Evolutionary conservation across 1,284 basidiomycete species (phyloP).

Genomic region (Agaricales sp.): DNA sequence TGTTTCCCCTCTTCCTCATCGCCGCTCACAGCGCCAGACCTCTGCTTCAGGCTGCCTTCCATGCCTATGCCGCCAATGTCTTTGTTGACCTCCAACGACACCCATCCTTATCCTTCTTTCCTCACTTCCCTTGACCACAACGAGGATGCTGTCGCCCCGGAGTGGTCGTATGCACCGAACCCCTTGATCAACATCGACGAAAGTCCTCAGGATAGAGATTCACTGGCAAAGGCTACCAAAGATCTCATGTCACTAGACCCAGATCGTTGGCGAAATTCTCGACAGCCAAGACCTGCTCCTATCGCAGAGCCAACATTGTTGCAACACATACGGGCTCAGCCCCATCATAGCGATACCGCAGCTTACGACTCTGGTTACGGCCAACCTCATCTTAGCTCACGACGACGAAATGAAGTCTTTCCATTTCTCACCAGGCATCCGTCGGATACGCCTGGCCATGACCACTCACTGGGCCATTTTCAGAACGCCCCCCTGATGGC

Average conservation of each 20-base stretch:
- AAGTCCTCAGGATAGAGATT: slow-evolving; percentile 35
- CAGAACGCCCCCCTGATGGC: not conserved
- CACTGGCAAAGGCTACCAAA: slow-evolving; percentile 62
- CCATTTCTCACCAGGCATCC: not conserved
- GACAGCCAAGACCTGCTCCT: slow-evolving; percentile 5
- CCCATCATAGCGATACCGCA: not conserved
- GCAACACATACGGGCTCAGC: slow-evolving; percentile 6
- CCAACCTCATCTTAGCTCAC: not conserved
- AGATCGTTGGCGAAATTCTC: slow-evolving; percentile 16
- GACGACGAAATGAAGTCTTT: not conserved
- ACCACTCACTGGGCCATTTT: not conserved
- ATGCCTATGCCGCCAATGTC: slow-evolving; percentile 19
- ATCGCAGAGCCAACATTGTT: slow-evolving; percentile 6
- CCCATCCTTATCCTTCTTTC: slow-evolving; percentile 40
- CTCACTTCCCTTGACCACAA: slow-evolving; percentile 42
- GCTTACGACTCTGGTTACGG: not conserved
- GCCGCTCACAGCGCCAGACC: not conserved
- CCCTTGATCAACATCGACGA: slow-evolving; percentile 20
- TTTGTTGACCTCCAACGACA: slow-evolving; percentile 38
- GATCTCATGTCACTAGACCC: slow-evolving; percentile 54
- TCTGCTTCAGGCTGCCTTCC: not conserved
- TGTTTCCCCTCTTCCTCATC: not conserved
- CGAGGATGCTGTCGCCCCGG: slow-evolving; percentile 20
- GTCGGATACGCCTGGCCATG: not conserved
- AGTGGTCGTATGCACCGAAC: slow-evolving; percentile 16